phyloP scores from a whole-genome alignment of 208 protist species.

The Spironucleus salmonicida region DNA sequence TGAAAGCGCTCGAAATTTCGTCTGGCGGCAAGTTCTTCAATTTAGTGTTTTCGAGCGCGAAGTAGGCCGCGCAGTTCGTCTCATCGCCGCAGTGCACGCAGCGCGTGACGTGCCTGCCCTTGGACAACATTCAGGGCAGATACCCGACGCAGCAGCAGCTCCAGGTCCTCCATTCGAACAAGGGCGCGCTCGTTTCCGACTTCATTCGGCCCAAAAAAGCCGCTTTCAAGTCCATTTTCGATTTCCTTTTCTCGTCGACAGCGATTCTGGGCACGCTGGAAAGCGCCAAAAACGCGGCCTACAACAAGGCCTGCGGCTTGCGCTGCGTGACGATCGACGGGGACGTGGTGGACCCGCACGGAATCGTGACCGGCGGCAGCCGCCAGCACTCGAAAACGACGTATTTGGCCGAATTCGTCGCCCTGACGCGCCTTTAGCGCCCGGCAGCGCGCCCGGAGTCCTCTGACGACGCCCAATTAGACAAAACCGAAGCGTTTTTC shows the following conservation, averaged over 20 bases:
- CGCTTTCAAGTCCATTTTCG: constrained; percentile 57
- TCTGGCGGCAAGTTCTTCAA: constrained; percentile 31
- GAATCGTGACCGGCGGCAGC: constrained; percentile 68
- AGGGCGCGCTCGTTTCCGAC: constrained; percentile 51
- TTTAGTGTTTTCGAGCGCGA: constrained; percentile 58
- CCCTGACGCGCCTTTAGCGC: too few species aligned
- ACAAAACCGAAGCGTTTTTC: too few species aligned
- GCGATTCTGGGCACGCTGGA: constrained; percentile 69
- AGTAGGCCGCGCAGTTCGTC: constrained; percentile 71
- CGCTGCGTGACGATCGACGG: constrained; percentile 87
- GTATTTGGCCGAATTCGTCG: too few species aligned
- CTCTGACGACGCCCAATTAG: too few species aligned
- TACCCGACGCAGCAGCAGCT: not conserved
- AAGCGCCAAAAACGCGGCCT: constrained; percentile 63
- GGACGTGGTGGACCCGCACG: constrained; percentile 84
- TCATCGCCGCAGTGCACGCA: constrained; percentile 61
- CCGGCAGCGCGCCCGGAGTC: too few species aligned
- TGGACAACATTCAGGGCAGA: constrained; percentile 67
- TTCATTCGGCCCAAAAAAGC: constrained; percentile 58
- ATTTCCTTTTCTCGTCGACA: constrained; percentile 81
- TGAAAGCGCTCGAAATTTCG: not conserved
- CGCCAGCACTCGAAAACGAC: too few species aligned
- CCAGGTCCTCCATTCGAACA: not conserved
- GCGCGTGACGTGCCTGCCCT: constrained; percentile 86
- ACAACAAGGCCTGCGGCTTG: constrained; percentile 44